These are phyloP conservation scores for Closterium sp. DNA, from an alignment of 139 green algal species.

Conservation along the genomic window DNA sequence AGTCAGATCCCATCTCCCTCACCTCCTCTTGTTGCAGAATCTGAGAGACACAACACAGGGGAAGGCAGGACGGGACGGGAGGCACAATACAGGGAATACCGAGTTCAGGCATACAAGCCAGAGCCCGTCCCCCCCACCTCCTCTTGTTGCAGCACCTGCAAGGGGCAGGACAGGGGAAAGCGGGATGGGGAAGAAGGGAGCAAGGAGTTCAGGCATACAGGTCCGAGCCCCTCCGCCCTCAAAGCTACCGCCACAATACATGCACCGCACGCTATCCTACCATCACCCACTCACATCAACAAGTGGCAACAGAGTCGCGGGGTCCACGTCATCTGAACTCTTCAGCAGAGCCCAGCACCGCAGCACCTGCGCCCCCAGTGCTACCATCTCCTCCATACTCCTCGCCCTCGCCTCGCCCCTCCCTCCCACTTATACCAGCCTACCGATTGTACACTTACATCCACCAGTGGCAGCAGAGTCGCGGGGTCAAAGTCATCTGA, in stretches of 20 bases:
- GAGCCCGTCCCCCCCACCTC: not conserved
- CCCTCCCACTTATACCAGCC: too few species aligned
- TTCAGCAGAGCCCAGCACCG: not conserved
- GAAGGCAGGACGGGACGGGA: not conserved
- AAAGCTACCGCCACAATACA: not conserved
- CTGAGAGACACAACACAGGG: not conserved
- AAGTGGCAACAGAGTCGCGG: not conserved
- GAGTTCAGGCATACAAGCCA: too few species aligned
- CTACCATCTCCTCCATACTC: not conserved
- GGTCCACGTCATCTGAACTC: not conserved
- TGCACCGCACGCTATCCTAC: not conserved
- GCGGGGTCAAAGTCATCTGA: constrained; percentile 14
- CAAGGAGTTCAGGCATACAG: not conserved
- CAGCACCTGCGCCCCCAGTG: not conserved
- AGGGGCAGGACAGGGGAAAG: not conserved
- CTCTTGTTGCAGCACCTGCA: not conserved
- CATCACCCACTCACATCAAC: not conserved
- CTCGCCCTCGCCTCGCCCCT: too few species aligned
- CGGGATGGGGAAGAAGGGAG: not conserved
- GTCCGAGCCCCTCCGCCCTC: not conserved
- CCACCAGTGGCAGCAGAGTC: constrained; percentile 7
- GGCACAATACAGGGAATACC: too few species aligned
- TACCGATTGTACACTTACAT: too few species aligned
- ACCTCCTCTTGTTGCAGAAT: constrained; percentile 21
- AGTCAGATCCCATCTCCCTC: constrained; percentile 7